phyloP scores from a whole-genome alignment of 2,329 filamentous ascomycete genomes.

The Ophiostoma ulmi region DNA sequence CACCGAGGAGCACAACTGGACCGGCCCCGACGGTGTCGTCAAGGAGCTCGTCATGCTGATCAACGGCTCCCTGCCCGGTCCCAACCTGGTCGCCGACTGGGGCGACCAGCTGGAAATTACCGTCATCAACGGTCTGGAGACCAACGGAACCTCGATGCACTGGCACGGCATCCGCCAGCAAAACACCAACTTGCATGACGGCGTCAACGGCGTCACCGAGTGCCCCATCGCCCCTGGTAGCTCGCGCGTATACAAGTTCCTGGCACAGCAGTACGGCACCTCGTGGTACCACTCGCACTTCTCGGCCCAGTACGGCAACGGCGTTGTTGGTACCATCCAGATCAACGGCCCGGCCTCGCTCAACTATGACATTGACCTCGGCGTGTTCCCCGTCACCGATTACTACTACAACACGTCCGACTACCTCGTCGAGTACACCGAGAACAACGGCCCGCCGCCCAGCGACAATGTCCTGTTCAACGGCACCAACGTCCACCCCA shows the following conservation, averaged over 20 bases:
- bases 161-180: slow-evolving; percentile 37
- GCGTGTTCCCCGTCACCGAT: slow-evolving; percentile 47
- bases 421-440: slow-evolving; percentile 34
- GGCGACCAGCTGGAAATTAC: slow-evolving; percentile 27
- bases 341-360: slow-evolving; percentile 40
- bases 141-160: slow-evolving; percentile 33
- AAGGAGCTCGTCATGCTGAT: slow-evolving; percentile 26
- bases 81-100: slow-evolving; percentile 27
- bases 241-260: slow-evolving; percentile 36
- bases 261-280: slow-evolving; percentile 37
- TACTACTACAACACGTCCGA: slow-evolving; percentile 48
- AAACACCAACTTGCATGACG: slow-evolving; percentile 34
- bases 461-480: slow-evolving; percentile 44
- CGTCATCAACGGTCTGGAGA: slow-evolving; percentile 27
- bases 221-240: slow-evolving; percentile 51
- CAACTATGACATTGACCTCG: slow-evolving; percentile 49
- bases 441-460: slow-evolving; percentile 30
- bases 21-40: slow-evolving; percentile 26
- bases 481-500: slow-evolving; percentile 38
- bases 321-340: slow-evolving; percentile 46
- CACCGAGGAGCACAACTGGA: slow-evolving; percentile 24
- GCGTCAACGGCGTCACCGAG: slow-evolving; percentile 39
- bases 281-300: slow-evolving; percentile 48
- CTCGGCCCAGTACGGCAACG: slow-evolving; percentile 45
- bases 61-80: slow-evolving; percentile 26